phyloP scores from a whole-genome alignment of 352 stramenopile genomes.

The Hyaloperonospora arabidopsidis region DNA sequence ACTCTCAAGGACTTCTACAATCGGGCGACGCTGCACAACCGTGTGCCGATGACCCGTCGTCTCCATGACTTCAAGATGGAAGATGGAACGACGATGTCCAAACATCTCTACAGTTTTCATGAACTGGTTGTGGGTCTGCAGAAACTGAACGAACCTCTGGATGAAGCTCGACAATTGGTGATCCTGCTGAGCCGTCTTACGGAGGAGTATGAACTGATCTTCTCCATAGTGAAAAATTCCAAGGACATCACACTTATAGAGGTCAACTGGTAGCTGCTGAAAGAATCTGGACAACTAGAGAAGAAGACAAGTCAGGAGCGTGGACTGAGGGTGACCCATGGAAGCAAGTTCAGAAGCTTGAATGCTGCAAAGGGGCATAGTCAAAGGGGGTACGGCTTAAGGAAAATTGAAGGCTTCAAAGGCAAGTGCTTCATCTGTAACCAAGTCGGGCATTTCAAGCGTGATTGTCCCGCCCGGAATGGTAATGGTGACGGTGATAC shows the following conservation, averaged over 20 bases:
- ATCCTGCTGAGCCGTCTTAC: conserved; percentile 4
- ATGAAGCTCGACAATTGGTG: background rate
- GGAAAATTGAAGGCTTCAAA: background rate
- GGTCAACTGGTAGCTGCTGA: conserved; percentile 2
- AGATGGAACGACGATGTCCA: background rate
- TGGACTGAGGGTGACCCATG: background rate
- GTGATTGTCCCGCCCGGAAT: background rate
- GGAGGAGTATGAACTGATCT: conserved; percentile 3
- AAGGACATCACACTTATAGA: conserved; percentile 15
- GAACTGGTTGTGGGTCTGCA: background rate
- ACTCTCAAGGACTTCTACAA: too few relatives aligned
- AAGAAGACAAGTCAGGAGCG: background rate
- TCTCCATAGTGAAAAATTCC: conserved; percentile 15
- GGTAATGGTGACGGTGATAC: background rate
- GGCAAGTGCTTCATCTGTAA: background rate
- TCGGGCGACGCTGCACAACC: too few relatives aligned
- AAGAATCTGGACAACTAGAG: background rate
- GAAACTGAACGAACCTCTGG: background rate
- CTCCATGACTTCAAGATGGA: background rate
- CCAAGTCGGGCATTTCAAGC: conserved; percentile 1
- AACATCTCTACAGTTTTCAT: background rate
- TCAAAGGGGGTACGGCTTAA: background rate
- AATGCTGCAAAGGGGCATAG: background rate
- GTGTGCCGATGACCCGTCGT: background rate
- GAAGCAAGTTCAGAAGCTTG: background rate